phyloP scores from a whole-genome alignment of 495 filamentous ascomycete genomes.

The Cercophora samala region DNA sequence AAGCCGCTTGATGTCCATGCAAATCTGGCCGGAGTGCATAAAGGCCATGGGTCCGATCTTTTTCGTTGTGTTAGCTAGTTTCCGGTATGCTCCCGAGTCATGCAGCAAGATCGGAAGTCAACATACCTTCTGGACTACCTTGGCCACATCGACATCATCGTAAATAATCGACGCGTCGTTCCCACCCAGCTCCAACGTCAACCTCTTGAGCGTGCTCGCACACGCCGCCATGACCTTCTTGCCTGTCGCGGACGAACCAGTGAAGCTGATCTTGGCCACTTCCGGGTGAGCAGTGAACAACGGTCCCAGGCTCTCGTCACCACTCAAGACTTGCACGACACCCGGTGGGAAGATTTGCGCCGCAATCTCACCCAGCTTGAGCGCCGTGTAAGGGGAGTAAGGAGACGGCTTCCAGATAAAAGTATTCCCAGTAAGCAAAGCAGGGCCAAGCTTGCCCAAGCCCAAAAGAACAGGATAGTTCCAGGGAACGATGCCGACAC shows the following conservation, averaged over 20 bases:
- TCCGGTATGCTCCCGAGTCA: too few relatives aligned
- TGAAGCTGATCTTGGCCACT: constrained; percentile 65
- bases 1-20: constrained; percentile 55
- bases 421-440: constrained; percentile 56
- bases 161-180: constrained; percentile 68
- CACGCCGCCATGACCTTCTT: constrained; percentile 55
- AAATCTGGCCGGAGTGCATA: constrained; percentile 56
- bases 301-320: constrained; percentile 60
- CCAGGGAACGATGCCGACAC: constrained; percentile 56
- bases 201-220: constrained; percentile 56
- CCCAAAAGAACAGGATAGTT: constrained; percentile 58
- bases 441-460: constrained; percentile 51
- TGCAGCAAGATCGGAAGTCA: too few relatives aligned
- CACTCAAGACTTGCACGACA: constrained; percentile 62
- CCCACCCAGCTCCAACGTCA: constrained; percentile 54
- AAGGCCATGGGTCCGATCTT: constrained; percentile 50
- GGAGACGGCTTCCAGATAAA: constrained; percentile 61
- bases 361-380: constrained; percentile 64
- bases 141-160: constrained; percentile 61
- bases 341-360: constrained; percentile 59
- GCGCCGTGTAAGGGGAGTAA: constrained; percentile 61
- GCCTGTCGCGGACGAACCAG: constrained; percentile 60
- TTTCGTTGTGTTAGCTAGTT: neutral
- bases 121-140: constrained; percentile 49
- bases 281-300: constrained; percentile 54